Conservation (phyloP, 768 basidiomycete genomes). For the Hemileccinum rubropunctum region DNA sequence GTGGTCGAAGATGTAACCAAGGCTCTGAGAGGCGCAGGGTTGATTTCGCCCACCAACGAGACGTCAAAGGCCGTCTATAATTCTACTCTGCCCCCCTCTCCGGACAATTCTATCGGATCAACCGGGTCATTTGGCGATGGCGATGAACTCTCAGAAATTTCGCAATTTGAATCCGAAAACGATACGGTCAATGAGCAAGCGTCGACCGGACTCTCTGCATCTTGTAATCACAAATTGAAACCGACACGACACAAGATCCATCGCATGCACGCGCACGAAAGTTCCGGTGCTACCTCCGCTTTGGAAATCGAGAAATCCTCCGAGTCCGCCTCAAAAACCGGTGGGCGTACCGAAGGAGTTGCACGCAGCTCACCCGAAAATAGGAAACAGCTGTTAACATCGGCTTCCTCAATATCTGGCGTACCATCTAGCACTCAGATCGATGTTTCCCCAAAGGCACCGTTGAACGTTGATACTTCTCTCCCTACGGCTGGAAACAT, state of each 20-base stretch:
- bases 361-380: neutral
- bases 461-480: constrained; percentile 1
- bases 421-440: constrained; percentile 16
- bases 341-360: neutral
- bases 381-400: neutral
- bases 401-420: constrained; percentile 8
- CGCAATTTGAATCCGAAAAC: constrained; percentile 25
- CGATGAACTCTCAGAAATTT: constrained; percentile 34
- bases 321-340: neutral
- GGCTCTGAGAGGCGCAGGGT: neutral
- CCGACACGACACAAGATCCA: neutral
- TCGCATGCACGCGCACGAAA: constrained; percentile 14
- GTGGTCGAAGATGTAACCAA: neutral
- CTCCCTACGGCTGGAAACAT: neutral
- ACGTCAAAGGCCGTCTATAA: neutral
- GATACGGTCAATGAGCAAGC: neutral
- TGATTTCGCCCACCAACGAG: neutral
- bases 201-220: neutral
- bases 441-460: constrained; percentile 14
- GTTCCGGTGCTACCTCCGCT: neutral
- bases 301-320: neutral
- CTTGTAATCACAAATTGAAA: neutral
- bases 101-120: neutral
- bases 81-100: neutral
- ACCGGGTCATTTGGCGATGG: constrained; percentile 11